phyloP scores from a whole-genome alignment of 148 eudicot genomes.

The Arbutus unedo region DNA sequence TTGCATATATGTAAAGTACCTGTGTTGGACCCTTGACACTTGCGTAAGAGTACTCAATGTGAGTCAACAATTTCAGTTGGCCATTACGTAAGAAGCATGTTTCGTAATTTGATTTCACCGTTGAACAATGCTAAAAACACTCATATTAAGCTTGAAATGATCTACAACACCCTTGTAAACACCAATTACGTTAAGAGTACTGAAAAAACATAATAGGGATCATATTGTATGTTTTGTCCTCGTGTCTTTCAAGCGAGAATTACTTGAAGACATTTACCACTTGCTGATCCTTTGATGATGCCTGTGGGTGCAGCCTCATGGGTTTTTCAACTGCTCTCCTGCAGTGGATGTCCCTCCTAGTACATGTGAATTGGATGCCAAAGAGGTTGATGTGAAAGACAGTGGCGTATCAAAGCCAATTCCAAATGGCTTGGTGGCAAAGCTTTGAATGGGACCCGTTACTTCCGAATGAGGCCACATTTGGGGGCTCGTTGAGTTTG shows the following conservation, averaged over 20 bases:
- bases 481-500: not conserved
- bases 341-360: constrained; percentile 58
- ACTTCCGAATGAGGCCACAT: not conserved
- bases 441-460: constrained; percentile 32
- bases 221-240: not conserved
- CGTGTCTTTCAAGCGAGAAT: not conserved
- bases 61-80: not conserved
- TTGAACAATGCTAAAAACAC: not conserved
- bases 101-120: not conserved
- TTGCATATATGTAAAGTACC: too few relatives aligned
- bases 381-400: constrained; percentile 46
- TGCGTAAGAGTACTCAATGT: too few relatives aligned
- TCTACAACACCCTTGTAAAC: not conserved
- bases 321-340: constrained; percentile 60
- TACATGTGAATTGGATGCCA: constrained; percentile 40
- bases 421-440: constrained; percentile 33
- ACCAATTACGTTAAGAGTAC: not conserved
- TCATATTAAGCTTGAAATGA: not conserved
- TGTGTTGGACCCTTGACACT: too few relatives aligned
- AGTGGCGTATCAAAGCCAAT: constrained; percentile 32
- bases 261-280: not conserved
- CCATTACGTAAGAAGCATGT: not conserved
- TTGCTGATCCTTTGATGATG: not conserved
- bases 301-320: constrained; percentile 45
- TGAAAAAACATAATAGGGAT: not conserved